Evolutionary conservation across 2,329 filamentous ascomycete genomes (phyloP).

Genomic region (Aspergillus arachidicola): DNA sequence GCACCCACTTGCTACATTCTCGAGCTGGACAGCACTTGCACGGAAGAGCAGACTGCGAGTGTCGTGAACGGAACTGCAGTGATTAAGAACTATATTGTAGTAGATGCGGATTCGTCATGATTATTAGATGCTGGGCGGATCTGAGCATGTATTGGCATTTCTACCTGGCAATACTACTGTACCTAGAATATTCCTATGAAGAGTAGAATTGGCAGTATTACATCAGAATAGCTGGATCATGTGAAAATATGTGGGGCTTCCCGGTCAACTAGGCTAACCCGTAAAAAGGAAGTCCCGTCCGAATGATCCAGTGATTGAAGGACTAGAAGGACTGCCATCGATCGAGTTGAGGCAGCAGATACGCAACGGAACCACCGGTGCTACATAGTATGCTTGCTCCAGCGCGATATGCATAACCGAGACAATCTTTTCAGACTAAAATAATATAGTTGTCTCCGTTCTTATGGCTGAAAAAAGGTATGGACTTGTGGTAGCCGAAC

Average conservation of each 20-base stretch:
- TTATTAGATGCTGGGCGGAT: neutral
- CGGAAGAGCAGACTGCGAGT: conserved; percentile 45
- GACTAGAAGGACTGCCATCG: neutral
- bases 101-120: conserved; percentile 28
- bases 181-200: neutral
- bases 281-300: neutral
- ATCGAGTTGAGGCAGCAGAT: neutral
- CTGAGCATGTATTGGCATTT: neutral
- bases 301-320: neutral
- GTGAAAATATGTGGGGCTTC: neutral
- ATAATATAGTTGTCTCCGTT: neutral
- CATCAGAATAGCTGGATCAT: neutral
- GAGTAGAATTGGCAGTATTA: neutral
- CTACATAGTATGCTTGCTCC: neutral
- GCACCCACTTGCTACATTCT: conserved; percentile 51
- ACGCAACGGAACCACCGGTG: neutral
- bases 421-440: neutral
- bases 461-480: neutral
- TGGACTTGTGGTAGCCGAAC: conserved; percentile 26
- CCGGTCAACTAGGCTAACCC: neutral
- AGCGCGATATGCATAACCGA: neutral
- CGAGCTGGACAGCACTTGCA: conserved; percentile 43
- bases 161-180: neutral
- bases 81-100: conserved; percentile 51
- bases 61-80: conserved; percentile 49